Conservation (phyloP, 1,139 yeast species). For the Suhomyces maxii region DNA sequence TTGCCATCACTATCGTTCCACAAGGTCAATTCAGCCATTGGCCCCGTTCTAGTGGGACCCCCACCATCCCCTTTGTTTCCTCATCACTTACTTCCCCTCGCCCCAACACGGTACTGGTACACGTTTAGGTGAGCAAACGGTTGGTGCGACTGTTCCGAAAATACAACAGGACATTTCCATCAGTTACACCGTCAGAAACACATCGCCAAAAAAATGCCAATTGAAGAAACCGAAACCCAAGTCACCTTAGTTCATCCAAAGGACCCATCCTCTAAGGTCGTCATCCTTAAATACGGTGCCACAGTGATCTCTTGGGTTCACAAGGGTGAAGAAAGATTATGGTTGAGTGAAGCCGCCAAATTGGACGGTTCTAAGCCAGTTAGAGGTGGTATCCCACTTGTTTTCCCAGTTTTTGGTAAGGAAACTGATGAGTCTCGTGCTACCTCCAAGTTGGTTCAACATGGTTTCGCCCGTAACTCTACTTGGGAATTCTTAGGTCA, state of each 20-base stretch:
- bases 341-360: slow-evolving; percentile 69
- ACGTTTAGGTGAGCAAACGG: not conserved
- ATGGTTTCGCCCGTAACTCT: slow-evolving; percentile 90
- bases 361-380: slow-evolving; percentile 91
- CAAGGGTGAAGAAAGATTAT: slow-evolving; percentile 65
- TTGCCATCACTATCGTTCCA: too few relatives aligned
- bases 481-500: slow-evolving; percentile 93
- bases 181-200: too few relatives aligned
- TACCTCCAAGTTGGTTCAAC: slow-evolving; percentile 72
- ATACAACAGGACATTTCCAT: too few relatives aligned
- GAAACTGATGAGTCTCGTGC: slow-evolving; percentile 39
- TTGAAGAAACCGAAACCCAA: slow-evolving; percentile 63
- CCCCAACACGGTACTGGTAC: not conserved
- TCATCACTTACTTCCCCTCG: too few relatives aligned
- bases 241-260: slow-evolving; percentile 62
- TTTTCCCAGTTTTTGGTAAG: slow-evolving; percentile 93
- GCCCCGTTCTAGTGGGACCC: too few relatives aligned
- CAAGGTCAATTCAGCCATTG: too few relatives aligned
- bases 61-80: too few relatives aligned
- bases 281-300: slow-evolving; percentile 84
- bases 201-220: slow-evolving; percentile 37
- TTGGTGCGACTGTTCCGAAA: too few relatives aligned
- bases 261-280: slow-evolving; percentile 54
- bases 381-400: slow-evolving; percentile 95
- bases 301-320: slow-evolving; percentile 78